Conservation (phyloP, 2,329 filamentous ascomycete species). For the Thelonectria blattea region DNA sequence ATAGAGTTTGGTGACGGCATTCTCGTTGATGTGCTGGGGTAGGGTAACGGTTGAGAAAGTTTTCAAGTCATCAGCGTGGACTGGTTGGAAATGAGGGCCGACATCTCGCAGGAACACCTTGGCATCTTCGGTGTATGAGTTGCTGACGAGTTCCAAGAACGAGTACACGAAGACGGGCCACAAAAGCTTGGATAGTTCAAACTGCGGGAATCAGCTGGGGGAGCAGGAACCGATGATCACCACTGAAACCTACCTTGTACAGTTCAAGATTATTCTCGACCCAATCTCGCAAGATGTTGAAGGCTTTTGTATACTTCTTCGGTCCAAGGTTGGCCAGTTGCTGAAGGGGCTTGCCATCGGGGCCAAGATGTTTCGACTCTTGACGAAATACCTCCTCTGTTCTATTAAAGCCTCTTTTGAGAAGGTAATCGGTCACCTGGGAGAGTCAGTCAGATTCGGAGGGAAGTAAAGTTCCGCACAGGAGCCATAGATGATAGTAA, state of each 20-base stretch:
- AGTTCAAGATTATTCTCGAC: constrained; percentile 91
- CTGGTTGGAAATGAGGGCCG: constrained; percentile 71
- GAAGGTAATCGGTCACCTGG: constrained; percentile 87
- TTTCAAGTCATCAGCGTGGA: constrained; percentile 82
- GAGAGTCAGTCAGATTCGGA: constrained; percentile 13
- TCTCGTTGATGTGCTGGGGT: constrained; percentile 79
- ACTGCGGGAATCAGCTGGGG: constrained; percentile 54
- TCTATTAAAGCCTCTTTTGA: constrained; percentile 91
- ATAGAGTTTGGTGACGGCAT: constrained; percentile 80
- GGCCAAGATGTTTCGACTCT: constrained; percentile 84
- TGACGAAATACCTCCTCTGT: constrained; percentile 92
- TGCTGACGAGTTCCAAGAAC: constrained; percentile 78
- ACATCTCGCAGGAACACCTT: constrained; percentile 75
- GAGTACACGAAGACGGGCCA: constrained; percentile 97
- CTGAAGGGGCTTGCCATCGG: constrained; percentile 78
- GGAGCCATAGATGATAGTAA: not conserved
- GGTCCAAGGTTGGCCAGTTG: constrained; percentile 73
- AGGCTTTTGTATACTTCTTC: constrained; percentile 79
- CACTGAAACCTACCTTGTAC: constrained; percentile 72
- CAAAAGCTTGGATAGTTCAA: constrained; percentile 83
- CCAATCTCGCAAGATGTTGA: constrained; percentile 77
- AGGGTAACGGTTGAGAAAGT: constrained; percentile 75
- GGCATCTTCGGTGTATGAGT: constrained; percentile 74
- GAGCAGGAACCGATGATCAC: constrained; percentile 1
- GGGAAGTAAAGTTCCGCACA: not conserved